Percentiles rank a stretch among this genome's conserved stretches.
phyloP scores from a whole-genome alignment of 2,329 filamentous ascomycete species.

The Xylaria sp. region DNA sequence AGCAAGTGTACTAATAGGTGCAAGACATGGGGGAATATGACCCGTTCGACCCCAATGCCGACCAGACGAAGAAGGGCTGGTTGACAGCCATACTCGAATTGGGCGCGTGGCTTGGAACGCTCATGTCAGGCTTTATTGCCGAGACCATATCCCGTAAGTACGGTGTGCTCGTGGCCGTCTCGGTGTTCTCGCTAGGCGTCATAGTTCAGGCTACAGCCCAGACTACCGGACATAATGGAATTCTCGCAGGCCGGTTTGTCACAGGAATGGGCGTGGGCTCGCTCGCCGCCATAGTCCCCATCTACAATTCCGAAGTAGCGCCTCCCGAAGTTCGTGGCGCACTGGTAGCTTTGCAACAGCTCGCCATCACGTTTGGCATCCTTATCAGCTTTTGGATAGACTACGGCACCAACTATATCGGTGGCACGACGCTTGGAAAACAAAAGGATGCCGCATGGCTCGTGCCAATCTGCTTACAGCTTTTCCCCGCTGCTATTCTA shows the following conservation, averaged over 20 bases:
- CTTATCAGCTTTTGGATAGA: constrained; percentile 74
- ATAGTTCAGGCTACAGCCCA: constrained; percentile 74
- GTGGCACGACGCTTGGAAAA: constrained; percentile 56
- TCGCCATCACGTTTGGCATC: constrained; percentile 69
- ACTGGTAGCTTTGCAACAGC: constrained; percentile 61
- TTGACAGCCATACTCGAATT: constrained; percentile 77
- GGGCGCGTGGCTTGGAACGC: constrained; percentile 79
- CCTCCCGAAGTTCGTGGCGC: constrained; percentile 57
- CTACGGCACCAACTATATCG: constrained; percentile 74
- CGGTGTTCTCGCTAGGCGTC: constrained; percentile 77
- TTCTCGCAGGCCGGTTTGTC: constrained; percentile 77
- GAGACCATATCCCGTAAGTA: constrained; percentile 77
- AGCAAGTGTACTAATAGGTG: constrained; percentile 20
- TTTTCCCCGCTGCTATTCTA: constrained; percentile 73
- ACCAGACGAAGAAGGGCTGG: constrained; percentile 68
- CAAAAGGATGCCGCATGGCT: constrained; percentile 80
- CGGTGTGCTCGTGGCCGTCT: constrained; percentile 72
- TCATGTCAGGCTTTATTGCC: constrained; percentile 77
- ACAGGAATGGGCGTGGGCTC: constrained; percentile 78
- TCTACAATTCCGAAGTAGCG: constrained; percentile 61
- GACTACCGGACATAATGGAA: constrained; percentile 65
- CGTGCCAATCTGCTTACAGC: constrained; percentile 76
- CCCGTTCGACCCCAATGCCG: constrained; percentile 55
- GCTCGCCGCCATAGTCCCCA: constrained; percentile 73
- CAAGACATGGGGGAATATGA: constrained; percentile 68